phyloP scores from a whole-genome alignment of 2,329 filamentous ascomycete genomes.

The Sclerotinia borealis region DNA sequence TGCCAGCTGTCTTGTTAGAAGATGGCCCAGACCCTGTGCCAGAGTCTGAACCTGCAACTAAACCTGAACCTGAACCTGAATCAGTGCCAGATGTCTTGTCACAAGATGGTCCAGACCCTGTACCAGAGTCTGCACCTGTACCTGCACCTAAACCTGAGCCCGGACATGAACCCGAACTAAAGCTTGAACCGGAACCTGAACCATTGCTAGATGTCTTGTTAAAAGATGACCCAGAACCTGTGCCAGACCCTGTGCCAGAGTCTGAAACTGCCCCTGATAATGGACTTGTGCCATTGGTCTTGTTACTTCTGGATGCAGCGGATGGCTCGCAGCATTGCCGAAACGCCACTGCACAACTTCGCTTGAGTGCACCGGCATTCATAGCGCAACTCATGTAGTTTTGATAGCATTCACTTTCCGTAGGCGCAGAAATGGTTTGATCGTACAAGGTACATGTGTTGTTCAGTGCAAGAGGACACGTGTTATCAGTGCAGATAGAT shows the following conservation, averaged over 20 bases:
- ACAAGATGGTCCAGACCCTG: neutral
- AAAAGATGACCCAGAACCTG: too few relatives aligned
- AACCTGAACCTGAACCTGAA: neutral
- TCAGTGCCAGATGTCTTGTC: neutral
- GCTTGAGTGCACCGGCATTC: too few relatives aligned
- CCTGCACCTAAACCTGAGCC: neutral
- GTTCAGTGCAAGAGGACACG: constrained; percentile 43
- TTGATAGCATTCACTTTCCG: neutral
- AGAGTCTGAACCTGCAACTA: too few relatives aligned
- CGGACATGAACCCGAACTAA: too few relatives aligned
- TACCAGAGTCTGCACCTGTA: neutral
- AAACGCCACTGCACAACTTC: neutral
- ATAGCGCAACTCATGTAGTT: neutral
- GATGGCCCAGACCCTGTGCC: too few relatives aligned
- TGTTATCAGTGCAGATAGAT: constrained; percentile 48
- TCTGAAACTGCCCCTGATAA: neutral
- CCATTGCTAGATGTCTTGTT: neutral
- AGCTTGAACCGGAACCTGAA: neutral
- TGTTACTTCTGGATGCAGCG: neutral
- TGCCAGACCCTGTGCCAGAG: neutral
- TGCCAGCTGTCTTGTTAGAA: too few relatives aligned
- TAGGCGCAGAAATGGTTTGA: constrained; percentile 12
- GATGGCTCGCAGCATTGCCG: too few relatives aligned
- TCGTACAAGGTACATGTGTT: constrained; percentile 43
- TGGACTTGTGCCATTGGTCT: neutral